These are phyloP conservation scores for Corymbia maculata DNA, from an alignment of 345 rosid genomes.

Conservation along the genomic window DNA sequence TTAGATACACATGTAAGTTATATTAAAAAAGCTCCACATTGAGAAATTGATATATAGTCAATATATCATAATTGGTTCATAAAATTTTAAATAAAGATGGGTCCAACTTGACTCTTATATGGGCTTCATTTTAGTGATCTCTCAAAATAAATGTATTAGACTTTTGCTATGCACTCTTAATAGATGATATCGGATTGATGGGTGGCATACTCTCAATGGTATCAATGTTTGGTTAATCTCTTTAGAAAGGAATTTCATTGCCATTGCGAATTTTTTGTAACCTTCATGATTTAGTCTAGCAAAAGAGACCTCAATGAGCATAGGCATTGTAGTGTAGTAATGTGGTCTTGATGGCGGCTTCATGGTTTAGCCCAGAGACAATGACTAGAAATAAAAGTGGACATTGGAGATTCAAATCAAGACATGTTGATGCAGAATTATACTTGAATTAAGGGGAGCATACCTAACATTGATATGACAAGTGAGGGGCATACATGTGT, in stretches of 20 bases:
- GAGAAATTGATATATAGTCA: neutral
- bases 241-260: neutral
- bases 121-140: neutral
- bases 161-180: neutral
- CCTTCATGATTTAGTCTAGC: neutral
- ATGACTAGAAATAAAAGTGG: neutral
- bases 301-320: neutral
- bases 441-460: neutral
- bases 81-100: neutral
- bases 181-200: neutral
- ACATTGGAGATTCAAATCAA: neutral
- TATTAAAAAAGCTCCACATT: neutral
- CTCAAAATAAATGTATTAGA: neutral
- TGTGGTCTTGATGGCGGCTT: accelerated
- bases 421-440: neutral
- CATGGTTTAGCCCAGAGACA: accelerated
- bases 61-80: neutral
- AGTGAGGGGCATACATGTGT: no score
- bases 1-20: neutral
- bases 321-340: neutral
- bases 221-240: neutral
- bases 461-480: neutral
- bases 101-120: neutral
- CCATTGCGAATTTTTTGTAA: neutral
- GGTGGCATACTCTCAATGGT: neutral